Percentiles rank a stretch among this genome's conserved stretches.
phyloP scores from a whole-genome alignment of 2,329 filamentous ascomycete genomes.

The Monosporascus sp. region DNA sequence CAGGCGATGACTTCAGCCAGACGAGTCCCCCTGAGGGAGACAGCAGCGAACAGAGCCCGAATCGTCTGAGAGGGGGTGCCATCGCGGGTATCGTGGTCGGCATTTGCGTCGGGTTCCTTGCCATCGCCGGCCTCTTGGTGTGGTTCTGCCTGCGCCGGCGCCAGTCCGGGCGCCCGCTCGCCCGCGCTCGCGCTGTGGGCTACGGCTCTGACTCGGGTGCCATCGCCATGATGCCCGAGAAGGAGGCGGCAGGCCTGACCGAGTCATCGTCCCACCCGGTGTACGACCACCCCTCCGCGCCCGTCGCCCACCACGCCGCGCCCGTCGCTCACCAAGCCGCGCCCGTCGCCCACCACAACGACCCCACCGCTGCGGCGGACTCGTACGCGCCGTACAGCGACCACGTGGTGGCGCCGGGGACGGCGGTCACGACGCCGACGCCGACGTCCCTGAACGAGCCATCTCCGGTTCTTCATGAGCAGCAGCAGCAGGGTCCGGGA shows the following conservation, averaged over 20 bases:
- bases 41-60: background rate
- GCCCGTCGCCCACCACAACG: slow-evolving; percentile 12
- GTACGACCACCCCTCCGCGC: slow-evolving; percentile 24
- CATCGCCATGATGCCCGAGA: slow-evolving; percentile 39
- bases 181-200: slow-evolving; percentile 2
- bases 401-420: slow-evolving; percentile 10
- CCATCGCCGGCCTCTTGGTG: slow-evolving; percentile 32
- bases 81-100: slow-evolving; percentile 23
- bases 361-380: slow-evolving; percentile 10
- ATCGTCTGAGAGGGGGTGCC: slow-evolving; percentile 17
- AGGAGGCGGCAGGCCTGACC: slow-evolving; percentile 35
- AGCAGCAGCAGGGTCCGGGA: slow-evolving; percentile 7
- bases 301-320: slow-evolving; percentile 12
- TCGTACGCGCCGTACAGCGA: slow-evolving; percentile 31
- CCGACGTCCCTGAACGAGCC: slow-evolving; percentile 3
- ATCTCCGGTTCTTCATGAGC: background rate
- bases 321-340: slow-evolving; percentile 11
- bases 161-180: slow-evolving; percentile 14
- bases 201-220: slow-evolving; percentile 23
- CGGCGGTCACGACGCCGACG: slow-evolving; percentile 4
- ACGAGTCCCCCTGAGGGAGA: background rate
- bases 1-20: too few species aligned
- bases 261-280: slow-evolving; percentile 32
- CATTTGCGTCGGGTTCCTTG: slow-evolving; percentile 25
- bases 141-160: slow-evolving; percentile 40